A percentile compares a stretch with the other conserved stretches of the same genome.
These are phyloP conservation scores for Parathielavia appendiculata DNA, from an alignment of 495 filamentous ascomycete species.

Conservation along the genomic window DNA sequence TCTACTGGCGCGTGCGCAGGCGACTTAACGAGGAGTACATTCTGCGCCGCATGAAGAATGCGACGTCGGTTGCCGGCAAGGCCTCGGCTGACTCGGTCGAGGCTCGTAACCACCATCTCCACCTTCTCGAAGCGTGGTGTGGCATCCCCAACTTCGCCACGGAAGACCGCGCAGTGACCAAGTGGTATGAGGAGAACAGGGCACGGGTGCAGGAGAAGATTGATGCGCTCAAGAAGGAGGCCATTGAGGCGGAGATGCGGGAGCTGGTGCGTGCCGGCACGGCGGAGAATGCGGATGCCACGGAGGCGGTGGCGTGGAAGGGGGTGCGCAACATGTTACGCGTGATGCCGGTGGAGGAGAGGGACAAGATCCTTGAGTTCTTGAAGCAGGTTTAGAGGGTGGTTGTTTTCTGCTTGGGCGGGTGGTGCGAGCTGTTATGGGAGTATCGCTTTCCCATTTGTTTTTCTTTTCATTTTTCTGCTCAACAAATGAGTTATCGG, in stretches of 20 bases:
- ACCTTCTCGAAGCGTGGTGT: slow-evolving; percentile 71
- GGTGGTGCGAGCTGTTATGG: background rate
- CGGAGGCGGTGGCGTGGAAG: slow-evolving; percentile 71
- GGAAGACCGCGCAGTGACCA: slow-evolving; percentile 77
- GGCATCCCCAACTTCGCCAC: slow-evolving; percentile 64
- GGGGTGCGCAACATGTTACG: slow-evolving; percentile 79
- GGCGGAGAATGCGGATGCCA: slow-evolving; percentile 40
- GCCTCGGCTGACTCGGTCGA: slow-evolving; percentile 37
- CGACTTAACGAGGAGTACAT: slow-evolving; percentile 95
- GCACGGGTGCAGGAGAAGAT: slow-evolving; percentile 73
- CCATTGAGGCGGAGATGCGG: slow-evolving; percentile 72
- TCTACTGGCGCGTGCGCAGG: slow-evolving; percentile 99
- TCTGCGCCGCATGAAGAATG: slow-evolving; percentile 73
- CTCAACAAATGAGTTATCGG: too few species aligned
- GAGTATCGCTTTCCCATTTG: too few species aligned
- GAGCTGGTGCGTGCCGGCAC: slow-evolving; percentile 56
- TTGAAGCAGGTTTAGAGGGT: slow-evolving; percentile 39
- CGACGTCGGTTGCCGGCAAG: slow-evolving; percentile 37
- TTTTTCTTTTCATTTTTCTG: too few species aligned
- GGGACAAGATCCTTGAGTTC: slow-evolving; percentile 77
- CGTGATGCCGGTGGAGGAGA: slow-evolving; percentile 80
- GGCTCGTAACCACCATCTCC: slow-evolving; percentile 57
- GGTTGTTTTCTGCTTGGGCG: background rate
- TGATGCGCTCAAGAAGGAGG: slow-evolving; percentile 70
- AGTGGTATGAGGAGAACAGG: slow-evolving; percentile 96